phyloP scores from a whole-genome alignment of 2,329 filamentous ascomycete species.

The Zasmidium angulare region DNA sequence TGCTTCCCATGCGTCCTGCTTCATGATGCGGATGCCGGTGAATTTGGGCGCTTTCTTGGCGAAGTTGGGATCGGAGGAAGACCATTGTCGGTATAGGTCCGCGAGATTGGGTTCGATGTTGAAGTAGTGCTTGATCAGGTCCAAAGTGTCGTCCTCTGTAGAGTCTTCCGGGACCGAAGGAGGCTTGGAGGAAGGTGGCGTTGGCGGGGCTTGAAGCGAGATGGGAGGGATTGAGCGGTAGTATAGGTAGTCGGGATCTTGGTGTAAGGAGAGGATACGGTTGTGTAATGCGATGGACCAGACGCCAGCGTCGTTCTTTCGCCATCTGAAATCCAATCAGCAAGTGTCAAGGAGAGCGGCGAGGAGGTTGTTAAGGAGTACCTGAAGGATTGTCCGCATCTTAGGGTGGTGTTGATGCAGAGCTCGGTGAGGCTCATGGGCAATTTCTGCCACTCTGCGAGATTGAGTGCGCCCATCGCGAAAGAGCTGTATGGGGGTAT shows the following conservation, averaged over 20 bases:
- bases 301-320: conserved; percentile 72
- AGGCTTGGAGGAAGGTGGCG: conserved; percentile 41
- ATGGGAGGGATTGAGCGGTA: conserved; percentile 69
- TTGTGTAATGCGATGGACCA: conserved; percentile 90
- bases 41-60: conserved; percentile 82
- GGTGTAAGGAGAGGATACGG: conserved; percentile 78
- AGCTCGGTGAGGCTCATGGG: conserved; percentile 81
- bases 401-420: conserved; percentile 89
- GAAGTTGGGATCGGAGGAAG: conserved; percentile 81
- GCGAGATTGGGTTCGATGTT: conserved; percentile 77
- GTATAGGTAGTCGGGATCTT: conserved; percentile 75
- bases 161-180: conserved; percentile 34
- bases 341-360: background rate
- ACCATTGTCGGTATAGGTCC: conserved; percentile 83
- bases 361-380: conserved; percentile 34
- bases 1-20: conserved; percentile 95
- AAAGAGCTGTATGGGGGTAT: no score
- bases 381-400: conserved; percentile 92
- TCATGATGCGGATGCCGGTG: conserved; percentile 85
- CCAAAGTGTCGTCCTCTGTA: conserved; percentile 67
- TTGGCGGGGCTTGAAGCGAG: conserved; percentile 33
- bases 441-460: conserved; percentile 83
- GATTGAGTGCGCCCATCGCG: conserved; percentile 46
- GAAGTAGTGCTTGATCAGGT: conserved; percentile 79
- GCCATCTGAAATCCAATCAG: conserved; percentile 64